Percentiles rank a stretch among this genome's conserved stretches.
Conservation (phyloP, 2,329 filamentous ascomycete genomes). For the Pseudogymnoascus sp. region DNA sequence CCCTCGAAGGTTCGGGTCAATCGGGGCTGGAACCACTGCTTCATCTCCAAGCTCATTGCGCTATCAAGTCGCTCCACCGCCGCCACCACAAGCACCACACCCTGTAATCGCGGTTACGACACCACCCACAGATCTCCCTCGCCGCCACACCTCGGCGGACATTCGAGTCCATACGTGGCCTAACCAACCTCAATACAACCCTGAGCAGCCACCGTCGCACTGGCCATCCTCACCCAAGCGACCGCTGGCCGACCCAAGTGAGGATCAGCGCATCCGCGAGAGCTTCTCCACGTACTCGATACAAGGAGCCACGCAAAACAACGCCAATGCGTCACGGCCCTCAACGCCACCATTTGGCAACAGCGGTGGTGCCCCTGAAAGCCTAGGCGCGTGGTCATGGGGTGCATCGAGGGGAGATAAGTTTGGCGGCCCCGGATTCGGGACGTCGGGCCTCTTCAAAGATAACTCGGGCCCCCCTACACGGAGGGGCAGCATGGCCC, state of each 20-base stretch:
- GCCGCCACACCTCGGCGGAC: conserved; percentile 90
- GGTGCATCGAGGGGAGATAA: conserved; percentile 20
- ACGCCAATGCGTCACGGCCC: conserved; percentile 25
- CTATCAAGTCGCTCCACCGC: conserved; percentile 43
- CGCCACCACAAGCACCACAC: conserved; percentile 51
- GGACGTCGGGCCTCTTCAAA: conserved; percentile 22
- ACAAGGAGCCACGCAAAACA: conserved; percentile 24
- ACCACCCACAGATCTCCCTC: conserved; percentile 61
- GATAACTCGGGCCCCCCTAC: conserved; percentile 52
- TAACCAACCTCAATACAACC: conserved; percentile 58
- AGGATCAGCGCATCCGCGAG: conserved; percentile 56
- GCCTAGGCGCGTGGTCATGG: conserved; percentile 29
- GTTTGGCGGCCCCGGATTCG: conserved; percentile 27
- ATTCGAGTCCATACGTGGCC: conserved; percentile 83
- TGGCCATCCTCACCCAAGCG: conserved; percentile 61
- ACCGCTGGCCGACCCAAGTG: conserved; percentile 34
- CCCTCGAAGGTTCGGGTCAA: conserved; percentile 76
- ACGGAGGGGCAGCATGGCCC: conserved; percentile 62
- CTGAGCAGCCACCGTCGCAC: conserved; percentile 51
- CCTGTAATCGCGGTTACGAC: conserved; percentile 55
- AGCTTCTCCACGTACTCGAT: conserved; percentile 57
- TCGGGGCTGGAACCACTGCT: conserved; percentile 57
- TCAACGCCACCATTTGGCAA: conserved; percentile 25
- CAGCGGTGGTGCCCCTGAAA: conserved; percentile 22
- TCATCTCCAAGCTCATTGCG: conserved; percentile 69